Base-by-base conservation (phyloP, 768 basidiomycete genomes). In the Pleurotus eryngii region DNA sequence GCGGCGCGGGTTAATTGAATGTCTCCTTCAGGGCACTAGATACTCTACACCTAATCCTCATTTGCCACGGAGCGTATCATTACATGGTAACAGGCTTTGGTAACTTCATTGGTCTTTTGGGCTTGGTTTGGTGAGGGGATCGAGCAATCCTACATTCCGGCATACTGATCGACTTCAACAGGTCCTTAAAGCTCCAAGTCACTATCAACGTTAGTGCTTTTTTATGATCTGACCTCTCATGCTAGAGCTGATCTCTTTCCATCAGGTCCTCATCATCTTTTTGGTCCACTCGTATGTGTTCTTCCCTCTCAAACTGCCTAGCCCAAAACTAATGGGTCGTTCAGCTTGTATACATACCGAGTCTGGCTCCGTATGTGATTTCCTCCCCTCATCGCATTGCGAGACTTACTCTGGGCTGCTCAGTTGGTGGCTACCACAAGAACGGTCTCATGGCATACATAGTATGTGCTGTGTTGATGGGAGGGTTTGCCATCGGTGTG, bases 341-440 rank as follows among this genome's bases (percentile, higher is more conserved):
- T 17, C 14, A 38, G 79, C 59, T 60, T 80, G 20, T 81, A 81
- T 46, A 70, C 77, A 5, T 70, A 70, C 57, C 74, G 80, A 3
- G 74, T 80, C 6, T 80, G 78, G 78, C 65, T 75, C 48, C 73
- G 78, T 81, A 54, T 66, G 78, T 77, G 7, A 27, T 46, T 18
- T 49, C 56, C 40, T 37, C 26, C 37, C 27, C 15, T n/a, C 24
- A 14, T 11, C 8, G 20, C 49, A 35, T 50, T 50, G 15, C 11
- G 30, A 35, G 30, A 35, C 46, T 30, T 24, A 30, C 39, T 49
- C 20, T 14, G n/a, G 6, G 18, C 38, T n/a, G 1, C 49, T 12
- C 24, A 74, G 72, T 76, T 35, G 61, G 74, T 50, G 74, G 73
- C 27, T 75, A 71, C 57, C 74, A 75, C 58, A 66, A 65, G 37